Evolutionary conservation across 805 yeast genomes (phyloP), one percentile per base, ranked within the genome.

Genomic region (Diddensiella caesifluorescens): DNA sequence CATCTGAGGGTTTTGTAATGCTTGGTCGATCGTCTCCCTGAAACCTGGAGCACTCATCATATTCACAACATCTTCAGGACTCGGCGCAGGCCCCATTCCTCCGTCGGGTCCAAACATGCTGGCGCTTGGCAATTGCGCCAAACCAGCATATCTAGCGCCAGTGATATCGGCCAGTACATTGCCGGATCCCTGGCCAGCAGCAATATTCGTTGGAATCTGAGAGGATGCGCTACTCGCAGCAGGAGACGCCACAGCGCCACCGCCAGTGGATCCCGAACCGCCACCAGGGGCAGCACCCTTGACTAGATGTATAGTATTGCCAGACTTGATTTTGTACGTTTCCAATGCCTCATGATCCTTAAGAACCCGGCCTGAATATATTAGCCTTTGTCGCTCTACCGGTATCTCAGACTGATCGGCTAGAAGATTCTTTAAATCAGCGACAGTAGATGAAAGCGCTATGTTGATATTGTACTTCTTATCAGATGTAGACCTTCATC

Each of bases 71-170:
- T 84, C 88, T 38, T 82, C 89, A 36, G 85, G 83, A 52, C 77
- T 79, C 9, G 95, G 89, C 54, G 80, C 66, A 35, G 74, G 76
- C 32, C 80, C 80, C 85, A 83, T 76, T 13, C 97, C 97, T 30
- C 95, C 95, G 61, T 89, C 97, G 21, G 95, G 89, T 1, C 96
- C 96, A 67, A 90, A 88, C 83, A 86, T 75, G 35, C 80, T 76
- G 1, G 87, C 86, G 2, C 84, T 73, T 4, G 98, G 97, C 63
- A 92, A 70, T 54, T 87, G 89, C 5, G 88, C 75, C 54, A 78
- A 80, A 1, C 98, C 98, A 2, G 97, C 97, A 57, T 88, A 92
- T 41, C 97, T 77, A 1, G 97, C 97, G 38, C 95, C 90, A 0
- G 97, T 90, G 50, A 90, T 70, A 50, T 83, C 96, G 7, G 95